Conservation (phyloP, 495 filamentous ascomycete species). For the Lophiostoma macrostomum region DNA sequence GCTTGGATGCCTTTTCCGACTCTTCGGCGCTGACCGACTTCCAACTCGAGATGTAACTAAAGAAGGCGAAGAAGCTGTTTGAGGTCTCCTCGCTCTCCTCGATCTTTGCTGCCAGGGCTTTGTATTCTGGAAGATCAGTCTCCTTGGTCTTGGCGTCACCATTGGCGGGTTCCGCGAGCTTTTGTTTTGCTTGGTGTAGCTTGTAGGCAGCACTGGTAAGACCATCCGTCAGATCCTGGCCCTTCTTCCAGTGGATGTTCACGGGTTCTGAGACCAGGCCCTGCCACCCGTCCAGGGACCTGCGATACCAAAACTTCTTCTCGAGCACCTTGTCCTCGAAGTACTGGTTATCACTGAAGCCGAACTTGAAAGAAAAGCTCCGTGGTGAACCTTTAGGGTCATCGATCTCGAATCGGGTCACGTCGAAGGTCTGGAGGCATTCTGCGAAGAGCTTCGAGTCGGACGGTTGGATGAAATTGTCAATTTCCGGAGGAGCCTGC, state of each 20-base stretch:
- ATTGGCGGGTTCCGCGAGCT: constrained; percentile 35
- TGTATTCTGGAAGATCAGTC: constrained; percentile 48
- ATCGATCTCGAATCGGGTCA: constrained; percentile 73
- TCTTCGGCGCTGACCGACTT: constrained; percentile 66
- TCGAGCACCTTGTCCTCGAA: constrained; percentile 72
- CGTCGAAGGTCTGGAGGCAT: constrained; percentile 59
- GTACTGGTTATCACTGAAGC: constrained; percentile 66
- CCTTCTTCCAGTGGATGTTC: constrained; percentile 81
- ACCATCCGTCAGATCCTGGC: constrained; percentile 77
- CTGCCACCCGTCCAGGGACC: constrained; percentile 58
- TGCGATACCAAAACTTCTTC: constrained; percentile 86
- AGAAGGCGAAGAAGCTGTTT: constrained; percentile 82
- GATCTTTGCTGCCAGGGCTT: constrained; percentile 54
- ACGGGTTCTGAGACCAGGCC: constrained; percentile 84
- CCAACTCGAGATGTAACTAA: constrained; percentile 64
- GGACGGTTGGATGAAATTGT: constrained; percentile 74
- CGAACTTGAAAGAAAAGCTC: constrained; percentile 58
- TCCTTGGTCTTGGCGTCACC: constrained; percentile 13
- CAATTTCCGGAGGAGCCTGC: constrained; percentile 75
- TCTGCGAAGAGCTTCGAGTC: constrained; percentile 67
- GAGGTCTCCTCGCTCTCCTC: constrained; percentile 55
- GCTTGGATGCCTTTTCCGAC: constrained; percentile 54
- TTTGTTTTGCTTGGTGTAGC: constrained; percentile 64
- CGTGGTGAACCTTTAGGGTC: constrained; percentile 58
- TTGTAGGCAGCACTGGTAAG: constrained; percentile 67